A percentile compares a stretch with the other conserved stretches of the same genome.
Evolutionary conservation across 2,329 filamentous ascomycete species (phyloP).

Genomic region (Monilinia polystroma): DNA sequence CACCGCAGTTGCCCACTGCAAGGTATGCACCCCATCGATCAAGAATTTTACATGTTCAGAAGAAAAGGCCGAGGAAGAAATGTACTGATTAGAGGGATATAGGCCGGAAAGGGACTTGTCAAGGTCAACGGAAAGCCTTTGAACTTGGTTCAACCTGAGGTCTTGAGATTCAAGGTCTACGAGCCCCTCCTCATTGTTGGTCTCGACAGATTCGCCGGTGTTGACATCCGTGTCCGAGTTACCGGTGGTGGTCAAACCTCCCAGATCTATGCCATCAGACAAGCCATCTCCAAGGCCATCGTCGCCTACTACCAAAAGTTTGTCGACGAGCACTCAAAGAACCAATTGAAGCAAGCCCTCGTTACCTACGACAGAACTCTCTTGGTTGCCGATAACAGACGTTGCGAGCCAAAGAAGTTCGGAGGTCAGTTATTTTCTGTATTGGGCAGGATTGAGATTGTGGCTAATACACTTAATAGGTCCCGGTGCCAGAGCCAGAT

Average conservation of each 20-base stretch:
- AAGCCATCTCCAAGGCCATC: slow-evolving; percentile 97
- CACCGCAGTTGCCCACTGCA: slow-evolving; percentile 74
- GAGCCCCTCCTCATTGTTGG: slow-evolving; percentile 97
- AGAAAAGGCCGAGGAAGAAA: slow-evolving; percentile 11
- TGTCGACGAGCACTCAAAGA: slow-evolving; percentile 99
- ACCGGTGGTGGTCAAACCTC: slow-evolving; percentile 96
- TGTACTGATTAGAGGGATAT: slow-evolving; percentile 35
- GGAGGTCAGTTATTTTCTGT: slow-evolving; percentile 43
- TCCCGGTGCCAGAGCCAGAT: slow-evolving; percentile 91
- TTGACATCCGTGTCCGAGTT: slow-evolving; percentile 97
- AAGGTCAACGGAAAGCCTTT: slow-evolving; percentile 99
- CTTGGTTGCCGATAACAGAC: slow-evolving; percentile 97
- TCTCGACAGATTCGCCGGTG: slow-evolving; percentile 92
- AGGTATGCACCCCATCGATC: slow-evolving; percentile 51
- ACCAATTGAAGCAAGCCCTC: slow-evolving; percentile 96
- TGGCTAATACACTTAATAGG: slow-evolving; percentile 56
- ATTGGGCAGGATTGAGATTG: slow-evolving; percentile 5
- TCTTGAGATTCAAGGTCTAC: slow-evolving; percentile 99
- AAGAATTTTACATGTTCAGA: neutral
- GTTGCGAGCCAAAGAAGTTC: slow-evolving; percentile 98
- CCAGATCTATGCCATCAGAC: slow-evolving; percentile 96
- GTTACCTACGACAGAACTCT: slow-evolving; percentile 96
- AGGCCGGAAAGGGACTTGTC: slow-evolving; percentile 84
- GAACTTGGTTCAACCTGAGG: slow-evolving; percentile 89
- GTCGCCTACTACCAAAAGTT: slow-evolving; percentile 99